phyloP scores from a whole-genome alignment of 306 rosid species.

The Hylodesmum podocarpum region DNA sequence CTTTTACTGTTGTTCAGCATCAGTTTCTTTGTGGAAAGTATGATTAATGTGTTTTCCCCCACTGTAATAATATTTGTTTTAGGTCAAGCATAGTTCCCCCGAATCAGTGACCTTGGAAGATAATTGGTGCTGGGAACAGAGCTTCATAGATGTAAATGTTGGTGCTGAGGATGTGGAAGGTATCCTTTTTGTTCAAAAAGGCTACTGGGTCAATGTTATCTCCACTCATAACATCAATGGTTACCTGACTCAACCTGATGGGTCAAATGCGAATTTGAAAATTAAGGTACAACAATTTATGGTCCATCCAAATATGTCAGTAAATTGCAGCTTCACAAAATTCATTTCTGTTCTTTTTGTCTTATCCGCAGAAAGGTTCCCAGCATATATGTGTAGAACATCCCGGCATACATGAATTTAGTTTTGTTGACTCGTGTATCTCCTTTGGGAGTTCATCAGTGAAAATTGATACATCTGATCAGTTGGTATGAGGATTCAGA shows the following conservation, averaged over 20 bases:
- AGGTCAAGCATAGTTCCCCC: conserved; percentile 68
- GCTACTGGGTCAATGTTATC: conserved; percentile 74
- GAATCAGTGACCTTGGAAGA: conserved; percentile 52
- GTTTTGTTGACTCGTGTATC: conserved; percentile 74
- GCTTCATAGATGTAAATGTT: conserved; percentile 64
- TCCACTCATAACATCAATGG: conserved; percentile 89
- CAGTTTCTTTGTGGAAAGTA: conserved; percentile 14
- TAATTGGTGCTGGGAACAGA: conserved; percentile 96
- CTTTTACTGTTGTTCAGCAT: conserved; percentile 12
- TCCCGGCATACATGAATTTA: conserved; percentile 91
- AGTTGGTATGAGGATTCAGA: conserved; percentile 50
- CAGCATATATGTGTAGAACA: conserved; percentile 74
- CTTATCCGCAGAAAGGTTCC: conserved; percentile 84
- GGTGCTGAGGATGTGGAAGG: conserved; percentile 81
- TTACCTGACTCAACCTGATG: conserved; percentile 72
- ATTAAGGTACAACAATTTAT: conserved; percentile 60
- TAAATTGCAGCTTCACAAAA: conserved; percentile 28
- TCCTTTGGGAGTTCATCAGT: conserved; percentile 86
- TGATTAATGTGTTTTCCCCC: conserved; percentile 14
- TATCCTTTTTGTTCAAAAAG: conserved; percentile 78
- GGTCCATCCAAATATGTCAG: conserved; percentile 5
- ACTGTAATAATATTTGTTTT: conserved; percentile 33
- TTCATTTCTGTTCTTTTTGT: conserved; percentile 36
- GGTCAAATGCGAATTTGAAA: conserved; percentile 58
- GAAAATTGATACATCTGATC: conserved; percentile 67